Percentiles rank a stretch among this genome's conserved stretches.
These are phyloP conservation scores for Wallemia hederae DNA, from an alignment of 1,284 basidiomycete genomes.

Conservation along the genomic window DNA sequence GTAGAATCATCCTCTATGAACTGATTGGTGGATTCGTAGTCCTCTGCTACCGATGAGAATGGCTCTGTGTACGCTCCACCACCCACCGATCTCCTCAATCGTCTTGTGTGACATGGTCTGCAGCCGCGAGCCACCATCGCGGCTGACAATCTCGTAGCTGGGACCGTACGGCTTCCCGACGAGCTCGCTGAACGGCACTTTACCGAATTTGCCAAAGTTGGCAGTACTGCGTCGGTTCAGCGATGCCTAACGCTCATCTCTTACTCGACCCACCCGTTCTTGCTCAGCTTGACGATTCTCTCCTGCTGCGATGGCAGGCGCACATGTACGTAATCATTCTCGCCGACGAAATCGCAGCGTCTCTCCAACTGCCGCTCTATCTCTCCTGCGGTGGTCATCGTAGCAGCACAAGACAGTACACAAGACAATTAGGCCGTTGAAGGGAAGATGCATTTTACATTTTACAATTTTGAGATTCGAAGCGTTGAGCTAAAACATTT, in stretches of 20 bases:
- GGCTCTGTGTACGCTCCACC: background rate
- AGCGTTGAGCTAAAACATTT: background rate
- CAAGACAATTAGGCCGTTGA: background rate
- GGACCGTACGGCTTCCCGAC: slow-evolving; percentile 42
- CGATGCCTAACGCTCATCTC: background rate
- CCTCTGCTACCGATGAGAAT: slow-evolving; percentile 25
- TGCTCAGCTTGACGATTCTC: background rate
- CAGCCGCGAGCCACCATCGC: slow-evolving; percentile 26
- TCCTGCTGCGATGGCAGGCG: background rate
- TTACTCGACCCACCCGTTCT: slow-evolving; percentile 1
- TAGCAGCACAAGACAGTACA: background rate
- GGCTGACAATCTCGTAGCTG: slow-evolving; percentile 35
- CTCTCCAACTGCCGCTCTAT: background rate
- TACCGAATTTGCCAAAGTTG: slow-evolving; percentile 39
- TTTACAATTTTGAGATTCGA: background rate
- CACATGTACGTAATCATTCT: background rate
- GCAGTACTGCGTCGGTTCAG: slow-evolving; percentile 23
- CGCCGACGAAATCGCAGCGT: background rate
- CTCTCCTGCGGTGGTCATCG: background rate
- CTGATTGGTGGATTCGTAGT: slow-evolving; percentile 64
- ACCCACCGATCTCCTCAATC: slow-evolving; percentile 40
- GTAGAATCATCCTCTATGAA: slow-evolving; percentile 46
- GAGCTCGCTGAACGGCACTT: slow-evolving; percentile 35
- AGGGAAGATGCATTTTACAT: background rate
- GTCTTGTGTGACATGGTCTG: slow-evolving; percentile 29